Evolutionary conservation across 139 green algal species (phyloP).

Genomic region (Asterochloris sp.): DNA sequence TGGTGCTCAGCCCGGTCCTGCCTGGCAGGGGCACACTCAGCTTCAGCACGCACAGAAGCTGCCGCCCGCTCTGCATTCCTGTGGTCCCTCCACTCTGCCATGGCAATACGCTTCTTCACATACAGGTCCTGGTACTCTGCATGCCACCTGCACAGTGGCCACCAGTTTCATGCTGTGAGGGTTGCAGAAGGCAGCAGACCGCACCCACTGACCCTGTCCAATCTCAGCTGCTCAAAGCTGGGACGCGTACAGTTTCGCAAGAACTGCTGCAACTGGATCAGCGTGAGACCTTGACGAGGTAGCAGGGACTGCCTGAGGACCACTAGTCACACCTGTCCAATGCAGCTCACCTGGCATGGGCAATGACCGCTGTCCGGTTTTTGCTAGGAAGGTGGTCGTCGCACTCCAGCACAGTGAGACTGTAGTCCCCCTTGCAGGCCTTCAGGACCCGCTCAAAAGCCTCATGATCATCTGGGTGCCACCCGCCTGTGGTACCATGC

Average conservation of each 20-base stretch:
- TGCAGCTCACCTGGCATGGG: slow-evolving; percentile 4
- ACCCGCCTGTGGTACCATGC: slow-evolving; percentile 25
- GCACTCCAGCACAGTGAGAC: slow-evolving; percentile 5
- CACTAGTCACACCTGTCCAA: background rate
- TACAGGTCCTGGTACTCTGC: slow-evolving; percentile 16
- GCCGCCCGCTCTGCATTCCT: slow-evolving; percentile 11
- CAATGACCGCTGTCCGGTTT: slow-evolving; percentile 4
- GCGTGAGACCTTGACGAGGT: no score
- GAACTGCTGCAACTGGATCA: no score
- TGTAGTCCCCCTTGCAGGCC: slow-evolving; percentile 26
- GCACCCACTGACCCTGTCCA: no score
- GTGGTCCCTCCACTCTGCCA: slow-evolving; percentile 13
- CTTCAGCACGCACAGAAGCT: background rate
- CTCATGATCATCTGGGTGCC: slow-evolving; percentile 32
- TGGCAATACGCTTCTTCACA: slow-evolving; percentile 12
- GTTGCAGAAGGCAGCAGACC: background rate
- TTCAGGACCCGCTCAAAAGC: slow-evolving; percentile 32
- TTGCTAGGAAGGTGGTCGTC: slow-evolving; percentile 6
- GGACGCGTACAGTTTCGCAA: no score
- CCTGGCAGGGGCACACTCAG: background rate
- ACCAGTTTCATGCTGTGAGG: background rate
- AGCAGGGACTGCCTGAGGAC: no score
- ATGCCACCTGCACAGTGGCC: slow-evolving; percentile 8
- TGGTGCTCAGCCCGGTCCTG: slow-evolving; percentile 3
- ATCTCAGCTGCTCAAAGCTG: no score